Conservation (phyloP, 257 asterid genomes). For the Cruciata laevipes region DNA sequence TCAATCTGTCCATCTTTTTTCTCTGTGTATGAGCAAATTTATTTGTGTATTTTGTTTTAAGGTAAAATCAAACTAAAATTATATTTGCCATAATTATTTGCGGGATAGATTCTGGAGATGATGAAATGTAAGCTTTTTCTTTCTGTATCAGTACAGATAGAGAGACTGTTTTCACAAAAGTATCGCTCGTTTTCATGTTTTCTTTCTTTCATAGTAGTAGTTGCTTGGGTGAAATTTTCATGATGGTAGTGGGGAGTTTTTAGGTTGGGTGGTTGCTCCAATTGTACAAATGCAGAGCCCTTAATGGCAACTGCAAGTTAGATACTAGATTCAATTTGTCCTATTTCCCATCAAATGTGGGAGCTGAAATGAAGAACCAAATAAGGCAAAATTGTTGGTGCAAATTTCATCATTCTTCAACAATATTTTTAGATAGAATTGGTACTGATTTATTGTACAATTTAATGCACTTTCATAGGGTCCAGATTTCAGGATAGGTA, state of each 20-base stretch:
- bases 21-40: not conserved
- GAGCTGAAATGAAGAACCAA: slow-evolving; percentile 5
- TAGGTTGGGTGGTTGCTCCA: slow-evolving; percentile 26
- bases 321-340: slow-evolving; percentile 6
- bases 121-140: slow-evolving; percentile 9
- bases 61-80: slow-evolving; percentile 5
- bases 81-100: slow-evolving; percentile 20
- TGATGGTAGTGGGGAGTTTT: slow-evolving; percentile 10
- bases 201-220: not conserved
- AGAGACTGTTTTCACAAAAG: no score
- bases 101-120: slow-evolving; percentile 20
- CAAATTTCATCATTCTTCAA: not conserved
- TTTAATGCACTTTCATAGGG: not conserved
- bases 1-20: slow-evolving; percentile 3
- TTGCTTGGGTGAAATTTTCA: slow-evolving; percentile 14
- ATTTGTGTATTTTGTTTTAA: not conserved
- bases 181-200: no score
- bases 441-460: slow-evolving; percentile 1
- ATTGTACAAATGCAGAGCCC: slow-evolving; percentile 23
- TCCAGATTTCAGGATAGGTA: not conserved
- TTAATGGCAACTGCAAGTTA: slow-evolving; percentile 23
- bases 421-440: not conserved
- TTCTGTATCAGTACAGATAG: not conserved
- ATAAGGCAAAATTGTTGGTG: slow-evolving; percentile 1
- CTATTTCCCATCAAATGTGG: not conserved